phyloP scores from a whole-genome alignment of 495 filamentous ascomycete species.

The Neurospora sp. region DNA sequence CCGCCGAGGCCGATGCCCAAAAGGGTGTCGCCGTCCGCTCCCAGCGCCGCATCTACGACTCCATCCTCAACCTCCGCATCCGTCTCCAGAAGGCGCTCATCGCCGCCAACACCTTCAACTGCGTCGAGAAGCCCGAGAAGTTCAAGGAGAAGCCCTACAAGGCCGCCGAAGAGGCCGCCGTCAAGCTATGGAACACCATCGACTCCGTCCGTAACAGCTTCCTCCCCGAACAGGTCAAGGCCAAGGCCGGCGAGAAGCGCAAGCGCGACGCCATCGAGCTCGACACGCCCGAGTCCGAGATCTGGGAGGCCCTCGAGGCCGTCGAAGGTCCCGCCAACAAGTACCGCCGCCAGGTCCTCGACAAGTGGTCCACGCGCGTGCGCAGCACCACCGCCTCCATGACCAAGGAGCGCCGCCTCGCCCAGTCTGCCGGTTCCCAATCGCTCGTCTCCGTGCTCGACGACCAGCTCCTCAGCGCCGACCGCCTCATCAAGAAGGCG shows the following conservation, averaged over 20 bases:
- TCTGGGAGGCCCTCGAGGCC: constrained; percentile 64
- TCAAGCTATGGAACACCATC: constrained; percentile 78
- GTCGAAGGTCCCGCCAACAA: constrained; percentile 47
- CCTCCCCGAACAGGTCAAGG: constrained; percentile 22
- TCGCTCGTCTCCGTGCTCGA: constrained; percentile 63
- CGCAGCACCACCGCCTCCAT: constrained; percentile 26
- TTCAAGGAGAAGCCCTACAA: constrained; percentile 41
- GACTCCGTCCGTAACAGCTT: constrained; percentile 56
- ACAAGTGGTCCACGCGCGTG: constrained; percentile 61
- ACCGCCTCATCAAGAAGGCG: constrained; percentile 58
- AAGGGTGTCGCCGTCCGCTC: constrained; percentile 80
- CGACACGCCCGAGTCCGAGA: constrained; percentile 44
- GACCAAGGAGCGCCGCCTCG: constrained; percentile 39
- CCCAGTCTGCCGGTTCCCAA: constrained; percentile 43
- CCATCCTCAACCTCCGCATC: constrained; percentile 77
- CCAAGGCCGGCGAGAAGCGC: constrained; percentile 42
- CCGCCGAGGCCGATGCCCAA: constrained; percentile 64
- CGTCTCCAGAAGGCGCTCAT: constrained; percentile 83
- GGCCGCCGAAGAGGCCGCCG: constrained; percentile 78
- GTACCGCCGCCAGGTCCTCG: constrained; percentile 44
- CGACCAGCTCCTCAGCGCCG: constrained; percentile 58
- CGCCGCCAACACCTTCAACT: constrained; percentile 64
- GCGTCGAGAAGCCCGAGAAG: constrained; percentile 25
- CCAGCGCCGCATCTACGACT: constrained; percentile 77
- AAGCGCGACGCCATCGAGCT: constrained; percentile 42